These are phyloP conservation scores for Cordia subcordata DNA, from an alignment of 257 asterid genomes.

Conservation along the genomic window DNA sequence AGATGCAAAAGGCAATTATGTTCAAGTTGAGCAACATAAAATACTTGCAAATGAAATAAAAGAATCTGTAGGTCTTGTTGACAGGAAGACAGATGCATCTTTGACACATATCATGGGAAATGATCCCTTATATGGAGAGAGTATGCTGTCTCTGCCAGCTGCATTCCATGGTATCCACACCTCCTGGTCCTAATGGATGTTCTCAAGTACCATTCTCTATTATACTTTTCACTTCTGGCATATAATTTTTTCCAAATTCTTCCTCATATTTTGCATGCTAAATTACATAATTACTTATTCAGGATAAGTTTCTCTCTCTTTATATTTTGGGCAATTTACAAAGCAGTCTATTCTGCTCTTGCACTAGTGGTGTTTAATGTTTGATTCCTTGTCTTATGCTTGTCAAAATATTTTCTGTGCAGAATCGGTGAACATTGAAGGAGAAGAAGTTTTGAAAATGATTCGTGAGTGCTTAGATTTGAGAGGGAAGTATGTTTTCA, in stretches of 20 bases:
- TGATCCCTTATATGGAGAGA: conserved; percentile 35
- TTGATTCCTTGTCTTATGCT: conserved; percentile 21
- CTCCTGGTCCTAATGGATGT: conserved; percentile 23
- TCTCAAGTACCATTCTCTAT: conserved; percentile 14
- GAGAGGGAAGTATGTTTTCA: conserved; percentile 75
- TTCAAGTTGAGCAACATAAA: conserved; percentile 45
- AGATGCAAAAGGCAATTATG: conserved; percentile 39
- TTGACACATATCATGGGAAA: conserved; percentile 29
- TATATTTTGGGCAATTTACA: too few species aligned
- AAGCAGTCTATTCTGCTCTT: too few species aligned
- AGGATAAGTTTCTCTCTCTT: too few species aligned
- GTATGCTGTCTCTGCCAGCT: conserved; percentile 37
- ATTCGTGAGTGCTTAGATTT: conserved; percentile 73
- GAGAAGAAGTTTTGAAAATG: conserved; percentile 76
- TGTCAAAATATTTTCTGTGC: conserved; percentile 27
- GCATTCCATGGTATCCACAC: conserved; percentile 52
- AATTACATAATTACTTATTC: too few species aligned
- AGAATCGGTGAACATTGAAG: conserved; percentile 67
- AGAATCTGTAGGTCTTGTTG: conserved; percentile 30
- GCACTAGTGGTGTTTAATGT: too few species aligned
- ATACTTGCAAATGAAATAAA: conserved; percentile 31
- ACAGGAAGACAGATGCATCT: conserved; percentile 34
- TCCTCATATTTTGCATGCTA: too few species aligned
- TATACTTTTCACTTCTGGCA: conserved; percentile 11
- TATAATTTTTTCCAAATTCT: too few species aligned